Evolutionary conservation across 371 early-diverging fungal species (phyloP).

Genomic region (Apophysomyces trapeziformis): DNA sequence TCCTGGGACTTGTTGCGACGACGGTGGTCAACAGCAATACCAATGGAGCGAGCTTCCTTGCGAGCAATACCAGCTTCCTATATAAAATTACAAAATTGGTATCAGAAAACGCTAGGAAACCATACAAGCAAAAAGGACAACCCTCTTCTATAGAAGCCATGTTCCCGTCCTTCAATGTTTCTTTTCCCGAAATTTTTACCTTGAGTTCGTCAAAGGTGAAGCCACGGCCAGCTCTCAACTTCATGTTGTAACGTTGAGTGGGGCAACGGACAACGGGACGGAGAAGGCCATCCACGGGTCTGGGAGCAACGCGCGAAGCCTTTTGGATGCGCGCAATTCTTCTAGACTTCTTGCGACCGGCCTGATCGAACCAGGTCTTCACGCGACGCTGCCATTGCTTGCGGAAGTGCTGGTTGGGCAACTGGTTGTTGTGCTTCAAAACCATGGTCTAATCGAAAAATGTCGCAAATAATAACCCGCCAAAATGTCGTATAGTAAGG

Average conservation of each 20-base stretch:
- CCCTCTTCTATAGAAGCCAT: background rate
- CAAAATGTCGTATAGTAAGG: background rate
- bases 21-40: constrained; percentile 98
- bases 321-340: constrained; percentile 90
- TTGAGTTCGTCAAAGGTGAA: constrained; percentile 99
- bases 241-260: constrained; percentile 99
- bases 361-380: constrained; percentile 99
- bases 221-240: constrained; percentile 98
- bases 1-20: constrained; percentile 98
- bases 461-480: too few species aligned
- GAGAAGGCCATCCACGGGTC: constrained; percentile 96
- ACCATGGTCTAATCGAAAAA: constrained; percentile 38
- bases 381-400: constrained; percentile 99
- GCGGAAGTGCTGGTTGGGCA: constrained; percentile 99
- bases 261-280: constrained; percentile 98
- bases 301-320: constrained; percentile 96
- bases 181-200: constrained; percentile 51
- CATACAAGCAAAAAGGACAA: background rate
- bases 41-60: constrained; percentile 96
- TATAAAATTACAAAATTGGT: background rate
- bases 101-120: too few species aligned
- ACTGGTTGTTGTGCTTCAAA: constrained; percentile 98
- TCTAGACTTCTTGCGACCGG: constrained; percentile 93
- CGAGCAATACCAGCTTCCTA: constrained; percentile 93
- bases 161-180: background rate